A percentile compares a stretch with the other conserved stretches of the same genome.
Evolutionary conservation across 2,329 filamentous ascomycete species (phyloP).

Genomic region (Penicillium thymicola): DNA sequence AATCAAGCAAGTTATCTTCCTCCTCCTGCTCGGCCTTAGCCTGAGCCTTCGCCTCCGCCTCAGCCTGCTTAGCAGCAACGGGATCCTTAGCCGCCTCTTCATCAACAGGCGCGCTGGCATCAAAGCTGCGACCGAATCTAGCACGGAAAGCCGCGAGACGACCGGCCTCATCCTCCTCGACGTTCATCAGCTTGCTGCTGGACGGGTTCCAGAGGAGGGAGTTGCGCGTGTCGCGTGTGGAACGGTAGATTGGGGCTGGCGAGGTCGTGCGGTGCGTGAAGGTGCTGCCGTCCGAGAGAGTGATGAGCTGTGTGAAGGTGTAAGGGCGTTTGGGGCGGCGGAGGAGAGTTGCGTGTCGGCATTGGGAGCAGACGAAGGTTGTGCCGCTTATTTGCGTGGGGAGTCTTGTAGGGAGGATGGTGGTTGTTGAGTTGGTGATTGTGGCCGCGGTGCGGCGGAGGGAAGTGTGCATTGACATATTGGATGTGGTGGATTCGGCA

Average conservation of each 20-base stretch:
- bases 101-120: conserved; percentile 49
- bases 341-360: conserved; percentile 80
- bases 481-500: background rate
- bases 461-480: conserved; percentile 37
- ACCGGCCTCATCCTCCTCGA: conserved; percentile 94
- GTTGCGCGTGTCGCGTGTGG: conserved; percentile 82
- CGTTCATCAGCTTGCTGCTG: conserved; percentile 73
- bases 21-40: conserved; percentile 47
- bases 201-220: conserved; percentile 86
- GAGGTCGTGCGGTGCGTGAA: conserved; percentile 56
- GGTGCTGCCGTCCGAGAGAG: conserved; percentile 84
- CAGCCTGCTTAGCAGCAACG: conserved; percentile 26
- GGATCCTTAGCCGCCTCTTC: conserved; percentile 12
- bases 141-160: conserved; percentile 80
- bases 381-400: conserved; percentile 30
- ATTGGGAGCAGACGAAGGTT: conserved; percentile 55
- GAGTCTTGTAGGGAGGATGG: conserved; percentile 34
- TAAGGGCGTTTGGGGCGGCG: conserved; percentile 87
- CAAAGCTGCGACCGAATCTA: conserved; percentile 80
- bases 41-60: conserved; percentile 47
- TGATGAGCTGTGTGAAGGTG: conserved; percentile 94
- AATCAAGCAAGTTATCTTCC: conserved; percentile 56
- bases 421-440: conserved; percentile 30
- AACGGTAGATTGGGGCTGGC: conserved; percentile 56
- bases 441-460: conserved; percentile 36